phyloP scores from a whole-genome alignment of 176 grass and related monocot species.

The Tillandsia leiboldiana region DNA sequence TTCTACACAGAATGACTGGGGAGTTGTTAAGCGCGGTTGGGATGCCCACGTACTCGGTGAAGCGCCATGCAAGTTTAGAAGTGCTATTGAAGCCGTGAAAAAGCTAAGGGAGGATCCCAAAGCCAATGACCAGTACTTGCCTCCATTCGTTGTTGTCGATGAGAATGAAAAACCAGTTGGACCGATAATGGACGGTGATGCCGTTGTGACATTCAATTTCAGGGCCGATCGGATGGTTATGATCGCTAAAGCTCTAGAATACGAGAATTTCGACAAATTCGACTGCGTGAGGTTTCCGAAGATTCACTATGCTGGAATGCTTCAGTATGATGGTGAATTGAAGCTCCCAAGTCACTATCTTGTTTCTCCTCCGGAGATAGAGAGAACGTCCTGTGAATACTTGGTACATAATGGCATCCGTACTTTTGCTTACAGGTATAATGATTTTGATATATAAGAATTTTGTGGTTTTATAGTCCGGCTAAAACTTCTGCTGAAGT shows the following conservation, averaged over 20 bases:
- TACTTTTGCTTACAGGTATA: slow-evolving; percentile 98
- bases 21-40: slow-evolving; percentile 94
- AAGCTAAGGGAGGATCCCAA: slow-evolving; percentile 62
- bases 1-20: slow-evolving; percentile 81
- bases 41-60: slow-evolving; percentile 96
- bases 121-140: slow-evolving; percentile 76
- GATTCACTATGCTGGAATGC: slow-evolving; percentile 88
- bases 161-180: slow-evolving; percentile 79
- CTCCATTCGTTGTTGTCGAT: slow-evolving; percentile 92
- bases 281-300: slow-evolving; percentile 81
- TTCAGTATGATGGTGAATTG: slow-evolving; percentile 95
- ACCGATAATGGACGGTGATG: slow-evolving; percentile 87
- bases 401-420: slow-evolving; percentile 86
- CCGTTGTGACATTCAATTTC: slow-evolving; percentile 95
- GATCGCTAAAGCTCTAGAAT: slow-evolving; percentile 90
- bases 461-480: too few species aligned
- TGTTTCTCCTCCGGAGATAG: slow-evolving; percentile 89
- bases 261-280: slow-evolving; percentile 81
- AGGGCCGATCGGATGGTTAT: slow-evolving; percentile 95
- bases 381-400: slow-evolving; percentile 96
- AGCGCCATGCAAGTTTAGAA: slow-evolving; percentile 80
- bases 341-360: slow-evolving; percentile 70
- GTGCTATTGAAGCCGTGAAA: slow-evolving; percentile 89
- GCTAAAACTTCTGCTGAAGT: too few species aligned
- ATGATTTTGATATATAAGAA: not conserved